Percentiles rank a stretch among this genome's conserved stretches.
Conservation (phyloP, 139 green algal genomes). For the Coccomyxa sp. region DNA sequence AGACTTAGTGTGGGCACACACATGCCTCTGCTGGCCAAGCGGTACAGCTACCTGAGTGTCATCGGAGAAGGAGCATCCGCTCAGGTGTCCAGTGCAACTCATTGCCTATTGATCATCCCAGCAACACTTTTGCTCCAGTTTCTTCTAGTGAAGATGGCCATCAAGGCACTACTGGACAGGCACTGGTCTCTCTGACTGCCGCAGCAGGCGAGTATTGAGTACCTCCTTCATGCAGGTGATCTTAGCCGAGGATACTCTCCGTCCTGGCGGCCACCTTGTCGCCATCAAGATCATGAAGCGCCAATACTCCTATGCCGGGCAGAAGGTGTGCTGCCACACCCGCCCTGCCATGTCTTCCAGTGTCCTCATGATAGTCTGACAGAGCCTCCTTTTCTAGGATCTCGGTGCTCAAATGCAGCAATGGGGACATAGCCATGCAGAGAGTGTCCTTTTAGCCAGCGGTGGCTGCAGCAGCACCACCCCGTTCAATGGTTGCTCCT, state of each 20-base stretch:
- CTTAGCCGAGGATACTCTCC: conserved; percentile 60
- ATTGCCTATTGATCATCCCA: background rate
- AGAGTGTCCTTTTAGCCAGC: no score
- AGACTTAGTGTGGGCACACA: conserved; percentile 30
- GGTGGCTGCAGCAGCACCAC: no score
- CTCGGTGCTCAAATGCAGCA: no score
- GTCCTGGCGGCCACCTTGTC: conserved; percentile 7
- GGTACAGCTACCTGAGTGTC: conserved; percentile 40
- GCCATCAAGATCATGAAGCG: conserved; percentile 41
- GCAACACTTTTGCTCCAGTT: no score
- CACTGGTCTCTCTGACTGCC: no score
- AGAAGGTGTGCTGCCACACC: conserved; percentile 11
- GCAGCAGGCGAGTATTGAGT: no score
- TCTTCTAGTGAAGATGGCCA: background rate
- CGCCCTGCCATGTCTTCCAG: background rate
- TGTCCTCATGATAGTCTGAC: background rate
- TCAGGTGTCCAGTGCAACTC: background rate
- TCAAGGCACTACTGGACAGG: background rate
- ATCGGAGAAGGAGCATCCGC: conserved; percentile 34
- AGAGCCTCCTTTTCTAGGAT: background rate
- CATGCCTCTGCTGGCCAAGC: conserved; percentile 35
- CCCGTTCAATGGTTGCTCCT: no score
- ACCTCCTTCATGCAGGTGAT: conserved; percentile 38
- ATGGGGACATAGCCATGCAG: no score
- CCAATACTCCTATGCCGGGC: conserved; percentile 17